A percentile compares a stretch with the other conserved stretches of the same genome.
Evolutionary conservation across 2,329 filamentous ascomycete genomes (phyloP).

Genomic region (Leptodontidium sp.): DNA sequence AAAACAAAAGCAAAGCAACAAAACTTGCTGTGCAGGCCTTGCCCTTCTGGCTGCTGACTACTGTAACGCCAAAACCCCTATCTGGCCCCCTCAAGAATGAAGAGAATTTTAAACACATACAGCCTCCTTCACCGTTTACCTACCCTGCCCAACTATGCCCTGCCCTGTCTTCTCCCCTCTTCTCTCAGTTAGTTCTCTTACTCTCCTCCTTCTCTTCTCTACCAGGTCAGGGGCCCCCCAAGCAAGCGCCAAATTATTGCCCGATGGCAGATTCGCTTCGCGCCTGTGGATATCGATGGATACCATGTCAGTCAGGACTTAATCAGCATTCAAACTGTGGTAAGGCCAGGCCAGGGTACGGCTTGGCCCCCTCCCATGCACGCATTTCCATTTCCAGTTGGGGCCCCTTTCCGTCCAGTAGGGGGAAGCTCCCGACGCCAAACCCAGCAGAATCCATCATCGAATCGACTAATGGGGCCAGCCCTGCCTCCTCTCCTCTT

Average conservation of each 20-base stretch:
- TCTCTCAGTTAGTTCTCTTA: background rate
- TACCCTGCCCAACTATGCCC: background rate
- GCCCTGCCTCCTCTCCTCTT: background rate
- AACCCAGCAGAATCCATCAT: slow-evolving; percentile 26
- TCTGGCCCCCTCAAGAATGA: background rate
- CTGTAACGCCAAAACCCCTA: no score
- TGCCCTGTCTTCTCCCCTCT: background rate
- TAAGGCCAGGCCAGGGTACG: slow-evolving; percentile 22
- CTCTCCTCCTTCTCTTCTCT: background rate
- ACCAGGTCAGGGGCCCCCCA: background rate
- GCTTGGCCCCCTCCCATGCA: slow-evolving; percentile 13
- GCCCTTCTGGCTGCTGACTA: no score
- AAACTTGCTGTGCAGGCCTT: background rate
- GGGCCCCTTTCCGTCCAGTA: slow-evolving; percentile 27
- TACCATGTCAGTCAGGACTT: slow-evolving; percentile 32
- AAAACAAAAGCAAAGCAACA: background rate
- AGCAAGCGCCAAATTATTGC: slow-evolving; percentile 27
- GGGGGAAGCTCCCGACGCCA: slow-evolving; percentile 23
- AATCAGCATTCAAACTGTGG: slow-evolving; percentile 36
- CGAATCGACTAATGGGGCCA: slow-evolving; percentile 31
- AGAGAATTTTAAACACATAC: no score
- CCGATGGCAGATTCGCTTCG: slow-evolving; percentile 30
- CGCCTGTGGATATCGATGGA: slow-evolving; percentile 32
- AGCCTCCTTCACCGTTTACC: background rate
- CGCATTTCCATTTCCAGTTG: background rate